Evolutionary conservation across 805 yeast genomes (phyloP).

Genomic region (Ogataea naganishii): DNA sequence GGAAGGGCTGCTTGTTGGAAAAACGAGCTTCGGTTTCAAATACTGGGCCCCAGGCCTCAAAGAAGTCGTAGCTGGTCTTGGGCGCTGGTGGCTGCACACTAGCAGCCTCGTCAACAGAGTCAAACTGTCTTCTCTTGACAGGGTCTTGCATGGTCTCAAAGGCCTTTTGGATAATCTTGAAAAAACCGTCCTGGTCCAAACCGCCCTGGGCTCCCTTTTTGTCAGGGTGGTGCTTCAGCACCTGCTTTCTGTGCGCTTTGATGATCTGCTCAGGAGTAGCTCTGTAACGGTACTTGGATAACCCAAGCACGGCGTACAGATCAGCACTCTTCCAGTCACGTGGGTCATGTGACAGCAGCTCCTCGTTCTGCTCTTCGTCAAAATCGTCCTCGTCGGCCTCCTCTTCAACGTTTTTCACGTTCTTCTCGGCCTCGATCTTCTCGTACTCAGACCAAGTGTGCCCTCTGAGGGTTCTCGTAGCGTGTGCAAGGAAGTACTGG

Average conservation of each 20-base stretch:
- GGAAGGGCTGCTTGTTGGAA: conserved; percentile 87
- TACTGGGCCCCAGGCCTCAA: conserved; percentile 86
- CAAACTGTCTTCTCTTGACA: conserved; percentile 82
- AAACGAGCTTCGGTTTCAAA: conserved; percentile 88
- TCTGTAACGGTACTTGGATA: conserved; percentile 80
- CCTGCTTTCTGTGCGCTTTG: conserved; percentile 95
- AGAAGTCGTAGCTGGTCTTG: conserved; percentile 69
- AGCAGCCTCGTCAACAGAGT: conserved; percentile 88
- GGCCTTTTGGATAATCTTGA: conserved; percentile 97
- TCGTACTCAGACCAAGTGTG: conserved; percentile 99
- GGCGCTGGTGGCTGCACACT: conserved; percentile 72
- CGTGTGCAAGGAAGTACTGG: conserved; percentile 90
- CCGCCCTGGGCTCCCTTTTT: conserved; percentile 89
- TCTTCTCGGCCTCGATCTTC: conserved; percentile 83
- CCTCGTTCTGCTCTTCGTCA: conserved; percentile 61
- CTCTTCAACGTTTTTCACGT: conserved; percentile 65
- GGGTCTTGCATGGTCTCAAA: conserved; percentile 85
- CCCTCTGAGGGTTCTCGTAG: conserved; percentile 89
- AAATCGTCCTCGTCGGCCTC: conserved; percentile 57
- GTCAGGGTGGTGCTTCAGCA: conserved; percentile 95
- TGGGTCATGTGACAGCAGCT: conserved; percentile 82
- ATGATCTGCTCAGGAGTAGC: conserved; percentile 92
- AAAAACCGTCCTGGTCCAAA: conserved; percentile 89
- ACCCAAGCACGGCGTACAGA: conserved; percentile 91
- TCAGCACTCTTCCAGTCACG: conserved; percentile 98